phyloP scores from a whole-genome alignment of 306 rosid genomes.

The Rosa multiflora region DNA sequence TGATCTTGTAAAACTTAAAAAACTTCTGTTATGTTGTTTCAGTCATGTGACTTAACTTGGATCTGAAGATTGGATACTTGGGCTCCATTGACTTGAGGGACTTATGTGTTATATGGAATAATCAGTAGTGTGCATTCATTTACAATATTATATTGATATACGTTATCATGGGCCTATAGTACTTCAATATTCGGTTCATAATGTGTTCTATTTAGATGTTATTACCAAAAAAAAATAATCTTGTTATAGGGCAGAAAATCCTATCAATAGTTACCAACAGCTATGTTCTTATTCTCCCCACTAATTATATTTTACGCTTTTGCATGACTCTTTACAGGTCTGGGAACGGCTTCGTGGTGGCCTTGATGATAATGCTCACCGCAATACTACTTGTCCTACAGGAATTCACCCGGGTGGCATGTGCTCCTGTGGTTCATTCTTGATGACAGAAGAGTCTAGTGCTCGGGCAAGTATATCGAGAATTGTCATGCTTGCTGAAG shows the following conservation, averaged over 20 bases:
- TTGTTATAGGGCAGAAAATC: background rate
- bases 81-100: background rate
- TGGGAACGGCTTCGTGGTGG: slow-evolving; percentile 96
- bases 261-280: background rate
- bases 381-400: slow-evolving; percentile 67
- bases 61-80: background rate
- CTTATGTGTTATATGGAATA: background rate
- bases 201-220: background rate
- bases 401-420: slow-evolving; percentile 86
- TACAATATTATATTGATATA: background rate
- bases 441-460: slow-evolving; percentile 65
- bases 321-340: slow-evolving; percentile 46
- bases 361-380: slow-evolving; percentile 64
- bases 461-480: slow-evolving; percentile 96
- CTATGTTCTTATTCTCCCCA: background rate
- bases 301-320: slow-evolving; percentile 19
- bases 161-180: background rate
- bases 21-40: background rate
- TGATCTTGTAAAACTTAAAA: slow-evolving; percentile 30
- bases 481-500: slow-evolving; percentile 96
- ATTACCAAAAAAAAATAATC: background rate
- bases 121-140: background rate
- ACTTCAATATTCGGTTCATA: background rate
- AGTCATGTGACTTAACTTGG: slow-evolving; percentile 1
- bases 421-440: slow-evolving; percentile 77